Base-by-base conservation (phyloP, 2,329 filamentous ascomycete genomes). In the Nothophaeocryptopus gaeumannii region DNA sequence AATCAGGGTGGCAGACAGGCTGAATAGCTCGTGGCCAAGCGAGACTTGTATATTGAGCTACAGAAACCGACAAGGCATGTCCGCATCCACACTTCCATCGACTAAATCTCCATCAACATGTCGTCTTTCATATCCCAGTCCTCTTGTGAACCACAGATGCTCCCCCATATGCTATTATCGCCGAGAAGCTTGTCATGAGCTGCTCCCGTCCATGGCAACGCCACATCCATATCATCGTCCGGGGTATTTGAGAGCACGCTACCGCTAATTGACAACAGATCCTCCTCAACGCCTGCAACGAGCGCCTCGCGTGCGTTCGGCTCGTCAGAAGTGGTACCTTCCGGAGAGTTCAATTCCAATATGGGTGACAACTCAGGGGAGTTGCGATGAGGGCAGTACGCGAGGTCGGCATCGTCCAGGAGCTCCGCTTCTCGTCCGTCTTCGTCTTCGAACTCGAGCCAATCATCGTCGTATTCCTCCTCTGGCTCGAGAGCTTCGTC, bases 261-360 rank as follows among this genome's bases (percentile, higher is more conserved):
- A 38, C 35, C 13, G 14, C 10, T 13, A 11, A 29, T 5, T 26
- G 16, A 41, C 29, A 41, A 12, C 12, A 47, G 36, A 14, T 40
- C 43, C 14, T 51, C 49, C 33, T 46, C 41, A 41, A 29, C 36
- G 9, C 31, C 34, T 38, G 15, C 14, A 15, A 39, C 37, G 37
- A 32, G 30, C 12, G 13, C 13, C 33, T 41, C 37, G 45, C 36
- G 45, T 40, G 45, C 26, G 11, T 10, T n/a, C 14, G 9, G 31
- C 11, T 40, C n/a, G 7, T 37, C 32, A 26, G 20, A 26, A 26
- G 20, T 7, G 3, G 20, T 26, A n/a, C 4, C 4, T 16, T 38
- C 35, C 13, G 8, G 35, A 3, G 4, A 15, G 9, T 16, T n/a
- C 8, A 13, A 5, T 38, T 5, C 7, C 35, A 13, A 14, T 14